Conservation (phyloP, 208 protist genomes). For the Porcisia hertigi region DNA sequence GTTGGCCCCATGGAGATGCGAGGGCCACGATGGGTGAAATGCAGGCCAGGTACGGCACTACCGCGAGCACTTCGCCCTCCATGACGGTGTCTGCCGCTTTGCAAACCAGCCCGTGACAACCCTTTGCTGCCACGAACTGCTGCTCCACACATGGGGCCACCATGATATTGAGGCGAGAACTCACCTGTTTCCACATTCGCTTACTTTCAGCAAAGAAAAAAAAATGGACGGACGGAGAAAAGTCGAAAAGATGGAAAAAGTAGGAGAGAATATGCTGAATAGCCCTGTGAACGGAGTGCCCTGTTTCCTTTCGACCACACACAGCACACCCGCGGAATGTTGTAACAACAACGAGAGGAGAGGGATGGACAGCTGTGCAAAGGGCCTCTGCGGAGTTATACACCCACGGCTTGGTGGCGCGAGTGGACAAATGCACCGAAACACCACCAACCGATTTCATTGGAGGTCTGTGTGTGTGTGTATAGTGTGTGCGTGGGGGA, state of each 20-base stretch:
- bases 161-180: conserved; percentile 33
- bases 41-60: conserved; percentile 54
- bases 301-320: neutral
- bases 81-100: conserved; percentile 25
- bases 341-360: neutral
- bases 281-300: neutral
- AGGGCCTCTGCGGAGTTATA: neutral
- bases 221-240: neutral
- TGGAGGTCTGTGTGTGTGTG: no score
- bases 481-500: no score
- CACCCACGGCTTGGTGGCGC: conserved; percentile 3
- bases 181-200: conserved; percentile 52
- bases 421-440: neutral
- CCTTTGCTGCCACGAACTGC: conserved; percentile 31
- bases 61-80: conserved; percentile 45
- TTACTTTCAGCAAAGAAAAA: neutral
- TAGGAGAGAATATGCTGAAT: neutral
- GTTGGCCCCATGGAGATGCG: conserved; percentile 54
- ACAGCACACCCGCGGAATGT: neutral
- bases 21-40: conserved; percentile 52
- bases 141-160: conserved; percentile 40
- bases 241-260: neutral
- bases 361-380: neutral
- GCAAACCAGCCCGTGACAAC: conserved; percentile 52
- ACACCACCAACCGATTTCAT: neutral